These are phyloP conservation scores for Didymella keratinophila DNA, from an alignment of 2,329 filamentous ascomycete species.

Conservation along the genomic window DNA sequence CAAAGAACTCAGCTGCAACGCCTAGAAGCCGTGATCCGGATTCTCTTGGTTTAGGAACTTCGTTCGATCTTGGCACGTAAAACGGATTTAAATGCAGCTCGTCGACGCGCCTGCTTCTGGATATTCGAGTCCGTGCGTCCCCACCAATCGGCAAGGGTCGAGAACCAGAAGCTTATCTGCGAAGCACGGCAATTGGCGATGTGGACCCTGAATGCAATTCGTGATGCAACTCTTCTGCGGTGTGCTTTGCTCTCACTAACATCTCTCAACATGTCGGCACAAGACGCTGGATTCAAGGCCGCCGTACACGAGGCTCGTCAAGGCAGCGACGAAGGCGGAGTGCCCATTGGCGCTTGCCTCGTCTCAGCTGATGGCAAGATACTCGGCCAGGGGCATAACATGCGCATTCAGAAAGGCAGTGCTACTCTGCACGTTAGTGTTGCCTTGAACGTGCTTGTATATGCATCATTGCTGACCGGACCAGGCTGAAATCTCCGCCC, in stretches of 20 bases:
- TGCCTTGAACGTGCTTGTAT: neutral
- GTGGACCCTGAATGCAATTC: constrained; percentile 20
- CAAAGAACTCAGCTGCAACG: constrained; percentile 18
- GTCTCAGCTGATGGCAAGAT: constrained; percentile 74
- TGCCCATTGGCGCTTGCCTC: constrained; percentile 67
- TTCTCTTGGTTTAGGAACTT: neutral
- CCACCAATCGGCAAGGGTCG: constrained; percentile 24
- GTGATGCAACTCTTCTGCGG: constrained; percentile 2
- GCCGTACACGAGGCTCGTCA: constrained; percentile 66
- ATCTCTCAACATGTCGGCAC: constrained; percentile 35
- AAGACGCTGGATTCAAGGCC: constrained; percentile 60
- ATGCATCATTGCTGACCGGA: constrained; percentile 1
- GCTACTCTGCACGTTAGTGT: constrained; percentile 71
- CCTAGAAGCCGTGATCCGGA: neutral
- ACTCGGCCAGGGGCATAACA: constrained; percentile 76
- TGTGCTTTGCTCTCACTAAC: neutral
- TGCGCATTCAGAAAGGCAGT: constrained; percentile 76
- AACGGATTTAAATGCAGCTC: constrained; percentile 9
- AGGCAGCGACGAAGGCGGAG: constrained; percentile 64
- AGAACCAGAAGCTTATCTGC: constrained; percentile 28
- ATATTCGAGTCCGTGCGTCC: constrained; percentile 7
- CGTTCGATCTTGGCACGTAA: neutral
- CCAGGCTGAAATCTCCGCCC: constrained; percentile 77
- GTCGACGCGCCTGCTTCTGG: constrained; percentile 6
- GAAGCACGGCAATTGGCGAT: constrained; percentile 16